Evolutionary conservation across 257 asterid genomes (phyloP).

Genomic region (Solanum microdontum): DNA sequence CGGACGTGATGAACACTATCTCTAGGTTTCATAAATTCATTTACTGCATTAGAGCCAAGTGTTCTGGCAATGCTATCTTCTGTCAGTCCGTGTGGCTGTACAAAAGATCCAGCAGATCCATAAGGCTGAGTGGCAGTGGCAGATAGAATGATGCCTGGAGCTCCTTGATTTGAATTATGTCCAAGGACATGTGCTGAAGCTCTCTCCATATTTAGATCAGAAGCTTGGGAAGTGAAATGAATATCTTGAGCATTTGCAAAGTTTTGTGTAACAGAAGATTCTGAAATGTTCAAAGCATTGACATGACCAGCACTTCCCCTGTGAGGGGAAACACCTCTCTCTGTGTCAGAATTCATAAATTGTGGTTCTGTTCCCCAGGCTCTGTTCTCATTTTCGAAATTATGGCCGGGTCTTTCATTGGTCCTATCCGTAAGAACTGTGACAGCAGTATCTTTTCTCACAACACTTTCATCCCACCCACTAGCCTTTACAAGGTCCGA

Average conservation of each 20-base stretch:
- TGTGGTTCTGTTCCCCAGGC: conserved; percentile 19
- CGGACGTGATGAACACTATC: conserved; percentile 16
- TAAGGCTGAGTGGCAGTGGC: conserved; percentile 11
- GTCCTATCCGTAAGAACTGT: conserved; percentile 15
- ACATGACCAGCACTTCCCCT: conserved; percentile 18
- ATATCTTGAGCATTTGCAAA: conserved; percentile 15
- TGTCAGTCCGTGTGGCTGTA: conserved; percentile 11
- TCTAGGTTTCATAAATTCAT: conserved; percentile 23
- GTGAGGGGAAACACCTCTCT: conserved; percentile 13
- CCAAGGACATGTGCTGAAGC: conserved; percentile 11
- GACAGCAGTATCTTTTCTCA: conserved; percentile 6
- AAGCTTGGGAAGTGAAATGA: conserved; percentile 11
- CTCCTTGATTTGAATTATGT: conserved; percentile 16
- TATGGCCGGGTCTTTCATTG: conserved; percentile 17
- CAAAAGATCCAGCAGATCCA: conserved; percentile 21
- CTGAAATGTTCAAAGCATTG: conserved; percentile 16
- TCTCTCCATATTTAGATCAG: conserved; percentile 18
- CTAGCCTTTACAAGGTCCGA: conserved; percentile 15
- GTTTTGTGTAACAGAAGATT: conserved; percentile 16
- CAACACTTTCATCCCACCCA: conserved; percentile 29
- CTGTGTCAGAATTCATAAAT: conserved; percentile 13
- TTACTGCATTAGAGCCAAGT: conserved; percentile 20
- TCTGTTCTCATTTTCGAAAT: conserved; percentile 17
- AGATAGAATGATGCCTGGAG: conserved; percentile 12
- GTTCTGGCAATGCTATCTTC: conserved; percentile 16